phyloP scores from a whole-genome alignment of 495 filamentous ascomycete species.

The Amorphotheca resinae region DNA sequence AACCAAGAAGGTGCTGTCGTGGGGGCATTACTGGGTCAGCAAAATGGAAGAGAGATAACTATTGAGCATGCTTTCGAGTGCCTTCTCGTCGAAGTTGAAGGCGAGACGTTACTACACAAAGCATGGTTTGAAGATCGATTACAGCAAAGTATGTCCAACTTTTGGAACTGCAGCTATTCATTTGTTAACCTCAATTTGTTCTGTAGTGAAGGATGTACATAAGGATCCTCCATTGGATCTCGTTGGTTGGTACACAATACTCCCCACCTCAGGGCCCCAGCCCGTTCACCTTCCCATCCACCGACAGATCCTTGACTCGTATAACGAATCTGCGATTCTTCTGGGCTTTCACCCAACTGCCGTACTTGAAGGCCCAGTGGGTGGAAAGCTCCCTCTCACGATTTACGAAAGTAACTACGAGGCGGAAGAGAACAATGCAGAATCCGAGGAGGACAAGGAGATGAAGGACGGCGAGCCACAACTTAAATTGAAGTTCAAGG shows the following conservation, averaged over 20 bases:
- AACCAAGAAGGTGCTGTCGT: slow-evolving; percentile 62
- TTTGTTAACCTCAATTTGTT: neutral
- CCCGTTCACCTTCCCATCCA: slow-evolving; percentile 58
- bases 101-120: slow-evolving; percentile 41
- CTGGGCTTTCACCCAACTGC: slow-evolving; percentile 62
- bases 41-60: slow-evolving; percentile 78
- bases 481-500: slow-evolving; percentile 60
- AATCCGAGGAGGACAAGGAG: slow-evolving; percentile 44
- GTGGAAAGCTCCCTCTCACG: slow-evolving; percentile 75
- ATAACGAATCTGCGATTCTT: slow-evolving; percentile 74
- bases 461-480: slow-evolving; percentile 60
- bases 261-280: slow-evolving; percentile 59
- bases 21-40: slow-evolving; percentile 78
- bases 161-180: neutral
- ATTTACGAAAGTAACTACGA: slow-evolving; percentile 85
- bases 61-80: slow-evolving; percentile 90
- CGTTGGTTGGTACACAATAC: slow-evolving; percentile 89
- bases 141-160: slow-evolving; percentile 57
- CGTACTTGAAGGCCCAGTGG: slow-evolving; percentile 30
- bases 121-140: slow-evolving; percentile 70
- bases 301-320: slow-evolving; percentile 53
- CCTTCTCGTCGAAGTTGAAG: slow-evolving; percentile 39
- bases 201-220: slow-evolving; percentile 75
- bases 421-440: slow-evolving; percentile 34
- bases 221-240: slow-evolving; percentile 71